Base-by-base conservation (phyloP, 441 rosid genomes). In the Sinapis alba region DNA sequence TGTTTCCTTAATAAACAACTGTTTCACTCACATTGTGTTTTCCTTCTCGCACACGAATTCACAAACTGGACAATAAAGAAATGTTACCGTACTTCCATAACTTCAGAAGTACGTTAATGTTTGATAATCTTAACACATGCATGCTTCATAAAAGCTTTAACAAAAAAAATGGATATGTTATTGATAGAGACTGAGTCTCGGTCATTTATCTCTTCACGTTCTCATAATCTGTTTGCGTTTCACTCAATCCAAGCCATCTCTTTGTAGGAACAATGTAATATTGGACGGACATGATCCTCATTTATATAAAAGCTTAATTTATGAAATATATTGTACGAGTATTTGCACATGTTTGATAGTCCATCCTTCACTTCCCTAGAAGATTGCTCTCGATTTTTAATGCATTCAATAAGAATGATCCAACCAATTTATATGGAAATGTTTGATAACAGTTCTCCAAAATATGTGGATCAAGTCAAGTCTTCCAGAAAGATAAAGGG, bases 341-440 rank as follows among this genome's bases (percentile, higher is more conserved):
- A n/a, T 57, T 38, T 45, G 32, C 7, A 43, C 47, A 71, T 60
- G 57, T 45, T 71, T 61, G 34, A 32, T 20, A 47, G 60, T n/a
- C 34, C 54, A 28, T 28, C 32, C 24, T 27, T 47, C 47, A 13
- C 45, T 70, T 59, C 43, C 30, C 0, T 18, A 41, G 2, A 26
- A 58, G 59, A 43, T 60, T 16, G 19, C 13, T 59, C 27, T 69
- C 64, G 18, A 1, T 28, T 27, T n/a, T 62, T 3, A 12, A 41
- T 12, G 47, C 16, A 41, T 28, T 41, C 12, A 12, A 41, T 41
- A 41, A 41, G 47, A 41, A 41, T 41, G 47, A 41, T 41, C 6
- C 47, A 28, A 1, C 32, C 32, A 28, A 28, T 28, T 28, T 28
- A 28, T 28, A 28, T 28, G 32, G 32, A 28, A 28, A 28, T 28